A percentile compares a stretch with the other conserved stretches of the same genome.
Conservation (phyloP, 1,139 yeast species). For the Lodderomyces margitis region DNA sequence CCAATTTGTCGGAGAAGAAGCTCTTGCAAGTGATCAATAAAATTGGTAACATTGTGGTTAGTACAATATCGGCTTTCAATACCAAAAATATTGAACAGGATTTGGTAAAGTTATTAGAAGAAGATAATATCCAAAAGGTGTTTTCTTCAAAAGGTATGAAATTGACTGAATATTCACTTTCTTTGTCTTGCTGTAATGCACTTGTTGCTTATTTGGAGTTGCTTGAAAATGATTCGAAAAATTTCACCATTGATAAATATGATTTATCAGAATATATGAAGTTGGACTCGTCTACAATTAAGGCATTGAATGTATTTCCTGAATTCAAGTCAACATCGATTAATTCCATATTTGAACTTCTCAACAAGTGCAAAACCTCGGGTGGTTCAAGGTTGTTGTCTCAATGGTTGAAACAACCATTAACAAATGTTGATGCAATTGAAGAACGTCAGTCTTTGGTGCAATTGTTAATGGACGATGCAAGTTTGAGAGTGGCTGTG, state of each 20-base stretch:
- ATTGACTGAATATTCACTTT: conserved; percentile 30
- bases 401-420: conserved; percentile 95
- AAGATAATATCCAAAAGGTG: conserved; percentile 46
- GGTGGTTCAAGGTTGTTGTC: conserved; percentile 84
- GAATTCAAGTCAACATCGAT: conserved; percentile 40
- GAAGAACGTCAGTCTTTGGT: conserved; percentile 71
- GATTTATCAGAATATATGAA: conserved; percentile 78
- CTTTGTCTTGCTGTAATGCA: conserved; percentile 57
- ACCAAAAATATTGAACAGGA: conserved; percentile 72
- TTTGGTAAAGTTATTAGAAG: conserved; percentile 57
- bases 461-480: conserved; percentile 65
- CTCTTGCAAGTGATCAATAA: conserved; percentile 66
- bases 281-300: conserved; percentile 84
- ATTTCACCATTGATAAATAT: conserved; percentile 60
- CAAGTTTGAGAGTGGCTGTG: conserved; percentile 65
- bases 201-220: conserved; percentile 63
- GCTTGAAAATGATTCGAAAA: conserved; percentile 45
- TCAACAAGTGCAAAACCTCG: conserved; percentile 82
- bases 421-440: conserved; percentile 62
- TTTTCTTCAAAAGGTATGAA: conserved; percentile 60
- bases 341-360: conserved; percentile 71
- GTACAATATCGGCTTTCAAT: conserved; percentile 58
- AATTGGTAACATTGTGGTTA: conserved; percentile 66
- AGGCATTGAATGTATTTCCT: conserved; percentile 86
- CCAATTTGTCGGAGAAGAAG: conserved; percentile 47